Base-by-base conservation (phyloP, 345 rosid genomes). In the Pistacia vera region DNA sequence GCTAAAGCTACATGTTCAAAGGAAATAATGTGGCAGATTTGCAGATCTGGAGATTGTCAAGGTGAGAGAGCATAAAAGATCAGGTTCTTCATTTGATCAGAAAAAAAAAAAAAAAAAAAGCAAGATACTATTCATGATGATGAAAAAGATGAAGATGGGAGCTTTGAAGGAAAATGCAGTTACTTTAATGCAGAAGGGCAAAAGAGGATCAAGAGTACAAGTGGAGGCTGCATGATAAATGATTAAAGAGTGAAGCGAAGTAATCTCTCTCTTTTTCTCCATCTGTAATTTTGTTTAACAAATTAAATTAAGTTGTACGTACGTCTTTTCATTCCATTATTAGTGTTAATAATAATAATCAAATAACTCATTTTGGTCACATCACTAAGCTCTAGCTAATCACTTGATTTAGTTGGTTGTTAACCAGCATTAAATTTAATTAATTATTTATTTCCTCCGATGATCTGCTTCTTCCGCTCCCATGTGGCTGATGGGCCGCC, bases 1-100 rank as follows among this genome's bases (percentile, higher is more conserved):
- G 4, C 2, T 0, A 60, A 9, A 67, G 4, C 10, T 3, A 28
- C 68, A 78, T 67, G 58, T 66, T 66, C 17, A 55, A 35, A 52
- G 35, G 72, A 17, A 82, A 84, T 85, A 83, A 85, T 82, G 81
- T 49, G 35, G 80, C 83, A 76, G 78, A 79, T 68, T 68, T 70
- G 70, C 85, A 81, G 89, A 88, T 88, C 91, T 81, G 77, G 70
- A 41, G 38, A 41, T 35, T 66, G 33, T 67, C 30, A 74, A 75
- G 71, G 61, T 17, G 33, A 49, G 56, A 49, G 56, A 64, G 58
- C 20, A 66, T 48, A 59, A 51, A 66, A 63, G 35, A 11, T n/a
- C 18, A 51, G 13, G 41, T 69, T 30, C 25, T 59, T 54, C 57
- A 13, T 54, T 18, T 54, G 1, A 7, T 41, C 9, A 1, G 9